Evolutionary conservation across 108 stramenopile genomes (phyloP).

Genomic region (Cyclotella cryptica): DNA sequence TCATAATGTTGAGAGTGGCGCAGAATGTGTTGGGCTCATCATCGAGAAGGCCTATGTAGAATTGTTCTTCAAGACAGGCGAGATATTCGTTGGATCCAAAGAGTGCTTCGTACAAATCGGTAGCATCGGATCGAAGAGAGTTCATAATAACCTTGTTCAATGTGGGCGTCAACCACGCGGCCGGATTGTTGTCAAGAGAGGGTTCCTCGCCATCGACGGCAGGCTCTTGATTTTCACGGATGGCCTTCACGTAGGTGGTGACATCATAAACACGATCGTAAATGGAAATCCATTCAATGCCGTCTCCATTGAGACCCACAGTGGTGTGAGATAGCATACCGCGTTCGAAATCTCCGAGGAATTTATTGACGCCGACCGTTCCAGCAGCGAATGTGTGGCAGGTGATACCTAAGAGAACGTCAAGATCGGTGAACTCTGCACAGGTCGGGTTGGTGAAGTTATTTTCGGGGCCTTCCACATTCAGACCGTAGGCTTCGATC

Average conservation of each 20-base stretch:
- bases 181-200: constrained; percentile 24
- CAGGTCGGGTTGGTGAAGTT: constrained; percentile 60
- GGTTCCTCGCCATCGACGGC: constrained; percentile 17
- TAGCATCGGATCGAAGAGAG: constrained; percentile 43
- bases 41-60: constrained; percentile 45
- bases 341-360: constrained; percentile 50
- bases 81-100: constrained; percentile 39
- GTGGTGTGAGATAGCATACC: constrained; percentile 45
- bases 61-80: constrained; percentile 46
- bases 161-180: constrained; percentile 40
- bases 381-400: constrained; percentile 58
- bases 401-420: constrained; percentile 56
- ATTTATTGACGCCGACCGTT: constrained; percentile 45
- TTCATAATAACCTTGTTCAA: constrained; percentile 54
- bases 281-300: constrained; percentile 14
- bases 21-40: constrained; percentile 45
- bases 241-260: constrained; percentile 36
- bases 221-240: constrained; percentile 35
- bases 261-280: constrained; percentile 55
- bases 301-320: constrained; percentile 8
- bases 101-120: constrained; percentile 46
- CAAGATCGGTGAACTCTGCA: constrained; percentile 48
- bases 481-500: constrained; percentile 38
- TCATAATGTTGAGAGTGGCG: constrained; percentile 40
- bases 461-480: constrained; percentile 37